Evolutionary conservation across 495 filamentous ascomycete genomes (phyloP).

Genomic region (Staphylotrichum longicolle): DNA sequence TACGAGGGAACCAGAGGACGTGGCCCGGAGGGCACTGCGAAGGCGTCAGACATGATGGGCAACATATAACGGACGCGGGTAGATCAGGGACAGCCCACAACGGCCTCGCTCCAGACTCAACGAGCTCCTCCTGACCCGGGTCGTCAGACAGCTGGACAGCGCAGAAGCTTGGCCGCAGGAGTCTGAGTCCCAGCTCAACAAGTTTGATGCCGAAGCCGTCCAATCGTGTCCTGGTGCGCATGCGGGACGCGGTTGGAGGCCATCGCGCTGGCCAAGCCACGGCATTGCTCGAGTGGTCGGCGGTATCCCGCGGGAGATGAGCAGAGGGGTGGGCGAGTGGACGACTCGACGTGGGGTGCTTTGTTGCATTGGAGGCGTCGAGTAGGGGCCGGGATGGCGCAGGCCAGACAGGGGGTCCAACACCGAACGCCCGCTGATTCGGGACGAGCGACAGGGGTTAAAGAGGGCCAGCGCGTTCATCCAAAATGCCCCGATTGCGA

Average conservation of each 20-base stretch:
- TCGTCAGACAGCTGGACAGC: not conserved
- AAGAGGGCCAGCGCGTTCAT: not conserved
- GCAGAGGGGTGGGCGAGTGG: slow-evolving; percentile 1
- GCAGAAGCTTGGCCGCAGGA: not conserved
- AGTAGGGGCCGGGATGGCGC: not conserved
- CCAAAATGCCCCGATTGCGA: not conserved
- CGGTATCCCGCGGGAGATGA: slow-evolving; percentile 7
- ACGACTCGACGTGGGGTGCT: slow-evolving; percentile 19
- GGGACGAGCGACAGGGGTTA: not conserved
- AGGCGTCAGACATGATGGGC: not conserved
- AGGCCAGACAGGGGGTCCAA: slow-evolving; percentile 19
- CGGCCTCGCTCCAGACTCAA: not conserved
- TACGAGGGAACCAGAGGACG: not conserved
- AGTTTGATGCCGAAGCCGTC: not conserved
- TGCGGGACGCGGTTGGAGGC: slow-evolving; percentile 1
- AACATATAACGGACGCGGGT: not conserved
- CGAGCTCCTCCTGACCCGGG: not conserved
- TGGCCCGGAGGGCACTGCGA: not conserved
- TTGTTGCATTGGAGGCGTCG: slow-evolving; percentile 20
- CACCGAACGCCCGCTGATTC: not conserved
- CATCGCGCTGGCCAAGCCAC: slow-evolving; percentile 18
- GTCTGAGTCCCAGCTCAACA: not conserved
- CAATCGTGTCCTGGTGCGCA: not conserved
- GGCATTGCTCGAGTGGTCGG: slow-evolving; percentile 2
- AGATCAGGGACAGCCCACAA: not conserved